phyloP scores from a whole-genome alignment of 495 filamentous ascomycete genomes.

The Hyphodiscus hymeniophilus region DNA sequence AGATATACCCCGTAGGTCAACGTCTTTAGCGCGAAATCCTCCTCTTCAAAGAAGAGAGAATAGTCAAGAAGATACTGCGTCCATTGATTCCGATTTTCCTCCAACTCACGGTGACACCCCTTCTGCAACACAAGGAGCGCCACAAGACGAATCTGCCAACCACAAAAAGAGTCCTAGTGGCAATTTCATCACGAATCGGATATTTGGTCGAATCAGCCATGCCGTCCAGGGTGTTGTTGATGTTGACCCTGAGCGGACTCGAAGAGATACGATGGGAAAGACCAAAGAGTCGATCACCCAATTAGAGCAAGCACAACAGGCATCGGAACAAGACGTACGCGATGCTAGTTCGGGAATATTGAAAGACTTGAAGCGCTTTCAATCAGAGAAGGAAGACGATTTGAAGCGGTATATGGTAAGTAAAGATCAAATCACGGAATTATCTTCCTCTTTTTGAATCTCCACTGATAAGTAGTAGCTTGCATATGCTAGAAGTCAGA shows the following conservation, averaged over 20 bases:
- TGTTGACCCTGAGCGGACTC: constrained; percentile 85
- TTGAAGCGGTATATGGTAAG: constrained; percentile 90
- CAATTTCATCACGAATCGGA: constrained; percentile 79
- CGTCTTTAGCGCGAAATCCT: constrained; percentile 46
- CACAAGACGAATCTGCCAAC: constrained; percentile 32
- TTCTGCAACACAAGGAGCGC: constrained; percentile 50
- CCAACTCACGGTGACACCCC: constrained; percentile 76
- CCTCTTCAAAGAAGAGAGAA: constrained; percentile 29
- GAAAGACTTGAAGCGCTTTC: constrained; percentile 85
- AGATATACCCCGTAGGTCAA: constrained; percentile 52
- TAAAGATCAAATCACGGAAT: no score
- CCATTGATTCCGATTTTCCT: constrained; percentile 90
- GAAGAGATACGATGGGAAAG: constrained; percentile 90
- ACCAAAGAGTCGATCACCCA: constrained; percentile 68
- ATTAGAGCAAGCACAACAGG: constrained; percentile 82
- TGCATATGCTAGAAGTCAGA: constrained; percentile 86
- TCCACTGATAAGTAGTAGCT: constrained; percentile 49
- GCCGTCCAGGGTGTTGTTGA: constrained; percentile 94
- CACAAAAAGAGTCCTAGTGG: constrained; percentile 70
- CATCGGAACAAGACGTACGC: constrained; percentile 81
- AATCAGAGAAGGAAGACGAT: constrained; percentile 90
- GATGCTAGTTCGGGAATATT: constrained; percentile 81
- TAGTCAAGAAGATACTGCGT: constrained; percentile 55
- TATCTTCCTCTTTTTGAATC: no score
- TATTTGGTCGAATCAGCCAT: constrained; percentile 92